Percentiles rank a stretch among this genome's conserved stretches.
These are phyloP conservation scores for Isochrysis galbana DNA, from an alignment of 78 protist species.

Conservation along the genomic window DNA sequence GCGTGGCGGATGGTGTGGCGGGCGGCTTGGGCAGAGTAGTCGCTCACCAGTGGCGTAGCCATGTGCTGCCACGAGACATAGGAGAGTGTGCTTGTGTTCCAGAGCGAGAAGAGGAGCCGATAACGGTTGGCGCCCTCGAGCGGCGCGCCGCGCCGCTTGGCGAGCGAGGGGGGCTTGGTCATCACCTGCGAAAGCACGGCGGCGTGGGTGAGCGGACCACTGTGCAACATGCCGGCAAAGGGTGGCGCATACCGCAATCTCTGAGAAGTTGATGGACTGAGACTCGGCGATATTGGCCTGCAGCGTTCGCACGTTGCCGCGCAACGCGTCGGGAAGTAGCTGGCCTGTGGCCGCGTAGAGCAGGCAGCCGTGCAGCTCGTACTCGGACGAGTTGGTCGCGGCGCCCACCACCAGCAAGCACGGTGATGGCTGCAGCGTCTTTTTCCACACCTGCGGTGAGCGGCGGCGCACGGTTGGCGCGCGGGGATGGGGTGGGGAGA, in stretches of 20 bases:
- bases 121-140: background rate
- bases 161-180: too few species aligned
- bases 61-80: slow-evolving; percentile 21
- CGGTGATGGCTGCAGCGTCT: slow-evolving; percentile 19
- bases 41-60: slow-evolving; percentile 4
- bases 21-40: too few species aligned
- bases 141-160: background rate
- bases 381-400: background rate
- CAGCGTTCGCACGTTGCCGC: background rate
- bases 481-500: too few species aligned
- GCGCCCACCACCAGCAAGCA: background rate
- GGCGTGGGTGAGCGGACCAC: background rate
- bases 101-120: background rate
- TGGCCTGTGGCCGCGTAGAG: background rate
- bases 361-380: slow-evolving; percentile 27
- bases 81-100: background rate
- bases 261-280: background rate
- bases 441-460: slow-evolving; percentile 15
- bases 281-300: background rate
- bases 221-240: too few species aligned
- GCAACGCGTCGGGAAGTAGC: slow-evolving; percentile 3
- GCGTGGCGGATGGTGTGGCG: too few species aligned
- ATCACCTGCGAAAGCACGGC: too few species aligned
- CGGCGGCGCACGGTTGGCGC: too few species aligned
- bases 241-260: background rate